Percentiles rank a stretch among this genome's conserved stretches.
These are phyloP conservation scores for Mimosa bimucronata DNA, from an alignment of 306 rosid genomes.

Conservation along the genomic window DNA sequence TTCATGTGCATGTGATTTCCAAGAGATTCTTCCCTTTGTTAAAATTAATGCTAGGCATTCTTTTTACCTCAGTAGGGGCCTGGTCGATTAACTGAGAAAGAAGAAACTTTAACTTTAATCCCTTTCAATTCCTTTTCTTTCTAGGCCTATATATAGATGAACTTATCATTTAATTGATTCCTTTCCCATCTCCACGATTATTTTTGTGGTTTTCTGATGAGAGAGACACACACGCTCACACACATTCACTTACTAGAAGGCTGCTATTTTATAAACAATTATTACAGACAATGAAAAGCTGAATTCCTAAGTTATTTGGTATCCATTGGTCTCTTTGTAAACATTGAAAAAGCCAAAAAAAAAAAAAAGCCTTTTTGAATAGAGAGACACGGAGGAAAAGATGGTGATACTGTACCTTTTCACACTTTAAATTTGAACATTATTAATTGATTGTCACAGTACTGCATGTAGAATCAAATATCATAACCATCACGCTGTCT, in stretches of 20 bases:
- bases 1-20: slow-evolving; percentile 39
- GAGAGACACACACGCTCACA: neutral
- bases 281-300: slow-evolving; percentile 16
- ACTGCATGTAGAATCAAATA: slow-evolving; percentile 30
- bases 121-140: neutral
- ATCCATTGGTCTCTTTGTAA: slow-evolving; percentile 32
- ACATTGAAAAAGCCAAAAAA: too few species aligned
- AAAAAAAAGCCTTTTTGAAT: slow-evolving; percentile 32
- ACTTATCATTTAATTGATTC: slow-evolving; percentile 31
- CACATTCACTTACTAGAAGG: slow-evolving; percentile 33
- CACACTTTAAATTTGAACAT: slow-evolving; percentile 41
- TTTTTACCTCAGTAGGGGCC: neutral
- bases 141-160: neutral
- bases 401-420: slow-evolving; percentile 36
- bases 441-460: slow-evolving; percentile 28
- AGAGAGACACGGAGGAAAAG: slow-evolving; percentile 20
- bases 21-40: slow-evolving; percentile 50
- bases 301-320: neutral
- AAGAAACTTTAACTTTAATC: neutral
- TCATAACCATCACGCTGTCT: slow-evolving; percentile 22
- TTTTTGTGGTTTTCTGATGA: slow-evolving; percentile 43
- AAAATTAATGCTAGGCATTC: neutral
- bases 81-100: neutral
- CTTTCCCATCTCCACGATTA: slow-evolving; percentile 41
- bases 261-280: slow-evolving; percentile 2